A percentile compares a stretch with the other conserved stretches of the same genome.
phyloP scores from a whole-genome alignment of 768 basidiomycete species.

The Mycena amicta region DNA sequence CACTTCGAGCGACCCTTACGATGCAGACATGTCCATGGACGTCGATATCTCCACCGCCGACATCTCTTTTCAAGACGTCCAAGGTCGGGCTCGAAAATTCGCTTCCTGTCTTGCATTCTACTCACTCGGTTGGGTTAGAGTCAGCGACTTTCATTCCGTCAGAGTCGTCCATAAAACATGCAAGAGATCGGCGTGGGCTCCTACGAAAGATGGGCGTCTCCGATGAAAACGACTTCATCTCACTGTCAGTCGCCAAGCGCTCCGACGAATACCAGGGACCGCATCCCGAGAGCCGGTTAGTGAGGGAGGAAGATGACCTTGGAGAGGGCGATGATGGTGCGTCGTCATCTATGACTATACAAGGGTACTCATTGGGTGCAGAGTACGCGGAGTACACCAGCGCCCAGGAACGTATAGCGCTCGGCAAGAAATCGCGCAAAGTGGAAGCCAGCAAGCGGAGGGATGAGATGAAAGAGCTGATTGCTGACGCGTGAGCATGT shows the following conservation, averaged over 20 bases:
- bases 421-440: slow-evolving; percentile 83
- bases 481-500: slow-evolving; percentile 71
- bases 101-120: slow-evolving; percentile 24
- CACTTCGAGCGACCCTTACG: slow-evolving; percentile 43
- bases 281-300: slow-evolving; percentile 80
- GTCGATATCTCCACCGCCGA: slow-evolving; percentile 46
- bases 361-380: slow-evolving; percentile 32
- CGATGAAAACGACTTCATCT: slow-evolving; percentile 75
- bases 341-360: not conserved
- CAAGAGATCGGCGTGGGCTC: slow-evolving; percentile 76
- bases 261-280: slow-evolving; percentile 64
- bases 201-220: slow-evolving; percentile 51
- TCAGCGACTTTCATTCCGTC: slow-evolving; percentile 61
- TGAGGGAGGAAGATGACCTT: slow-evolving; percentile 85
- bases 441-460: slow-evolving; percentile 65
- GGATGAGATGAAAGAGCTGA: slow-evolving; percentile 77
- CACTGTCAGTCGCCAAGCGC: slow-evolving; percentile 66
- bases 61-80: slow-evolving; percentile 36
- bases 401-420: slow-evolving; percentile 82
- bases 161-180: slow-evolving; percentile 68
- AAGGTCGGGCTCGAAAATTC: slow-evolving; percentile 9
- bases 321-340: slow-evolving; percentile 88
- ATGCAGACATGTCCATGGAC: slow-evolving; percentile 54
- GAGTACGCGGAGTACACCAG: slow-evolving; percentile 88
- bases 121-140: no score